phyloP scores from a whole-genome alignment of 2,329 filamentous ascomycete genomes.

The Diaporthe citrichinensis region DNA sequence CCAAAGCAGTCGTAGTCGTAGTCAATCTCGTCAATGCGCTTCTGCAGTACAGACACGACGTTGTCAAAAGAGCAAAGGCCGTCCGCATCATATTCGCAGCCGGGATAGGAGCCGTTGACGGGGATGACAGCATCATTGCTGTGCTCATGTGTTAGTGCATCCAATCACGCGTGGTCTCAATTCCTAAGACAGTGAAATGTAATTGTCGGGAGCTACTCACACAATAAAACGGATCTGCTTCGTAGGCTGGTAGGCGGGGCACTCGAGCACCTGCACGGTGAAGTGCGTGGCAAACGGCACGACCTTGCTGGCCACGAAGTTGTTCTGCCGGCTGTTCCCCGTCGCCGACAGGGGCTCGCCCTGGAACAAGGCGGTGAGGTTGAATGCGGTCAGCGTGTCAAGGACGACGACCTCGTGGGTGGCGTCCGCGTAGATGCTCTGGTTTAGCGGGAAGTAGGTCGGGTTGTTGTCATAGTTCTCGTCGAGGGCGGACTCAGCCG shows the following conservation, averaged over 20 bases:
- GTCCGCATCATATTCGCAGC: conserved; percentile 47
- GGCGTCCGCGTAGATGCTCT: conserved; percentile 58
- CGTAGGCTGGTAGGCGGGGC: conserved; percentile 48
- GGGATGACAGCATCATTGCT: conserved; percentile 53
- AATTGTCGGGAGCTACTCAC: conserved; percentile 44
- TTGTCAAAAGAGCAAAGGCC: conserved; percentile 52
- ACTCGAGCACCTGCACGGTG: conserved; percentile 52
- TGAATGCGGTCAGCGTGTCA: conserved; percentile 51
- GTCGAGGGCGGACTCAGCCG: conserved; percentile 49
- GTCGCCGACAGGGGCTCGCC: conserved; percentile 47
- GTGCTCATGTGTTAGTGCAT: background rate
- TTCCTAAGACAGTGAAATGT: fast-evolving
- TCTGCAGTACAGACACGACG: conserved; percentile 49
- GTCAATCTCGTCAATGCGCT: conserved; percentile 51
- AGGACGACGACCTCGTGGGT: conserved; percentile 58
- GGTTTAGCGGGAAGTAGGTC: conserved; percentile 59
- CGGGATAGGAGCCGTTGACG: conserved; percentile 47
- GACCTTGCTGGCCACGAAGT: conserved; percentile 50
- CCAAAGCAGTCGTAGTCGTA: conserved; percentile 51
- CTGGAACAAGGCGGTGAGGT: conserved; percentile 50
- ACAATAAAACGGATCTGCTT: conserved; percentile 52
- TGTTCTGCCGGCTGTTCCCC: conserved; percentile 45
- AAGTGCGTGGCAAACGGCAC: conserved; percentile 53
- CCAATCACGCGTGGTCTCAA: no score
- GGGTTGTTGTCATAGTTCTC: conserved; percentile 55